Percentiles rank a stretch among this genome's conserved stretches.
Evolutionary conservation across 1,284 basidiomycete genomes (phyloP).

Genomic region (Ustilago curta): DNA sequence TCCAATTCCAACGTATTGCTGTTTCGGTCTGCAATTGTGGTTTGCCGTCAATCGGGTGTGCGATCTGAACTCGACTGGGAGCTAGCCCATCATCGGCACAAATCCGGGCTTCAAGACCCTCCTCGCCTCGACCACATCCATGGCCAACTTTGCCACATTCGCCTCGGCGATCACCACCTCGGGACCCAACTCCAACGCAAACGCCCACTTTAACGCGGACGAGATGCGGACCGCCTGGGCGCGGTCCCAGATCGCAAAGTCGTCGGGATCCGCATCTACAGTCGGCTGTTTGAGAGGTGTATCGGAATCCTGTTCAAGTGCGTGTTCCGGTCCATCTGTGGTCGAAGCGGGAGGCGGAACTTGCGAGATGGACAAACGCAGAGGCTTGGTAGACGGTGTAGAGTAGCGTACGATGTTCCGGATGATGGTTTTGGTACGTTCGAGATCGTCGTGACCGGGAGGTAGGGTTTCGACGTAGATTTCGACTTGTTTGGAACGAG

Average conservation of each 20-base stretch:
- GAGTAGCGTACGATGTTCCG: conserved; percentile 74
- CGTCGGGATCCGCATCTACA: conserved; percentile 77
- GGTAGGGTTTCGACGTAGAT: conserved; percentile 81
- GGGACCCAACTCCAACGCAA: conserved; percentile 85
- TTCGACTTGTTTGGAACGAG: conserved; percentile 83
- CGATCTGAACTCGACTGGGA: not conserved
- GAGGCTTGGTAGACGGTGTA: conserved; percentile 12
- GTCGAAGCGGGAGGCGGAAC: not conserved
- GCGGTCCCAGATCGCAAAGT: conserved; percentile 93
- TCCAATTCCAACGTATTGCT: not conserved
- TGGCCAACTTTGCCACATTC: conserved; percentile 82
- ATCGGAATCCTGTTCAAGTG: no score
- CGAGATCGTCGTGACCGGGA: conserved; percentile 72
- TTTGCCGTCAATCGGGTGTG: not conserved
- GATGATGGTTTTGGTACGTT: conserved; percentile 74
- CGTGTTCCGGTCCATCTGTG: no score
- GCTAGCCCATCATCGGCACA: conserved; percentile 24
- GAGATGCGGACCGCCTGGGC: conserved; percentile 89
- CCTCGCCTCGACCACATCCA: conserved; percentile 82
- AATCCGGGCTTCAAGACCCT: conserved; percentile 73
- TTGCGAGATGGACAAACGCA: conserved; percentile 27
- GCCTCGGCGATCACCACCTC: conserved; percentile 94
- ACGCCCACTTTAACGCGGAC: conserved; percentile 80
- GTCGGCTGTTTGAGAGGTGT: not conserved
- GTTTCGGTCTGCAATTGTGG: not conserved